Percentiles rank a stretch among this genome's conserved stretches.
phyloP scores from a whole-genome alignment of 169 alveolate genomes.

The Eimeria necatrix region DNA sequence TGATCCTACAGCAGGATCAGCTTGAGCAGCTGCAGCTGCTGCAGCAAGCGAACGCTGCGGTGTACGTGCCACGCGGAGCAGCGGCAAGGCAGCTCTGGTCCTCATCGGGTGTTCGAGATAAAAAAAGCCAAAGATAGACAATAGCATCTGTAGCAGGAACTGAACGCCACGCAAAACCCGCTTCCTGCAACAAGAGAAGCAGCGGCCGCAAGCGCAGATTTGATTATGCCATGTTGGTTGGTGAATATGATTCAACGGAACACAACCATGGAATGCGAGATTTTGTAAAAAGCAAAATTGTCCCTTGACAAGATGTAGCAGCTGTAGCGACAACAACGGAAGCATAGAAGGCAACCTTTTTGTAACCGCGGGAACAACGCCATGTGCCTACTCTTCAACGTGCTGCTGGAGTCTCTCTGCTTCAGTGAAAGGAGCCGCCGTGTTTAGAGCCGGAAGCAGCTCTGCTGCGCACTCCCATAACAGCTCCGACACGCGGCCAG shows the following conservation, averaged over 20 bases:
- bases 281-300: too few relatives aligned
- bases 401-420: background rate
- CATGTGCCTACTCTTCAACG: background rate
- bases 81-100: background rate
- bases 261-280: too few relatives aligned
- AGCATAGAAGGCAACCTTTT: background rate
- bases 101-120: background rate
- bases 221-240: too few relatives aligned
- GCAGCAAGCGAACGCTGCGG: conserved; percentile 30
- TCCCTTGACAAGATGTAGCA: too few relatives aligned
- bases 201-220: background rate
- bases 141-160: conserved; percentile 26
- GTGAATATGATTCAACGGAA: too few relatives aligned
- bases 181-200: background rate
- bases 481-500: background rate
- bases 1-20: background rate
- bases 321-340: background rate
- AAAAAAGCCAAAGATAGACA: conserved; percentile 13
- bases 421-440: background rate
- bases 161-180: conserved; percentile 11
- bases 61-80: conserved; percentile 6
- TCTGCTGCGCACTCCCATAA: conserved; percentile 25
- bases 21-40: conserved; percentile 2
- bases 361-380: background rate
- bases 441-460: background rate